Evolutionary conservation across 257 asterid species (phyloP).

Genomic region (Solanum pinnatisectum): DNA sequence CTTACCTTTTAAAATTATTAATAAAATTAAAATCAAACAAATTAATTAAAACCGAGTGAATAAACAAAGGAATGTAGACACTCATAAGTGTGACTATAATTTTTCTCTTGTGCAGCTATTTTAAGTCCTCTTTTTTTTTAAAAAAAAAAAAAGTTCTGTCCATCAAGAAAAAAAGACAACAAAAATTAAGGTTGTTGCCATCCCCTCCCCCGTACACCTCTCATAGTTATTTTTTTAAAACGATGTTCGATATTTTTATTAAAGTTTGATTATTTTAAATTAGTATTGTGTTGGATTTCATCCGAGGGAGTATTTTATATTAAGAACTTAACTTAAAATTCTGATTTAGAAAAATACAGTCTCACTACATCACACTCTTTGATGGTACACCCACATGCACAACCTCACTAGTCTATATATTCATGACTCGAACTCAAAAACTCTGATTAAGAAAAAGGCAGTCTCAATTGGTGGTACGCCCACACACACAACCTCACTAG

Average conservation of each 20-base stretch:
- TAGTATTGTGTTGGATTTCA: too few species aligned
- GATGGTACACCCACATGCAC: fast-evolving
- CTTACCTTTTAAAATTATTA: too few species aligned
- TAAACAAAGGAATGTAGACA: background rate
- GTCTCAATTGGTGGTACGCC: background rate
- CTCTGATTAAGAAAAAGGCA: too few species aligned
- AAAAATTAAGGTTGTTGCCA: background rate
- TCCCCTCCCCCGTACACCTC: background rate
- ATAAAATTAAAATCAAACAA: background rate
- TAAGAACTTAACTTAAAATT: too few species aligned
- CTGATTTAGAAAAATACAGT: background rate
- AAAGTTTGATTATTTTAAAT: too few species aligned
- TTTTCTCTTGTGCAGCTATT: background rate
- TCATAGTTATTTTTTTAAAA: background rate
- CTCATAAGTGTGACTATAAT: background rate
- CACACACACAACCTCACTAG: background rate
- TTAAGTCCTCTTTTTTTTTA: background rate
- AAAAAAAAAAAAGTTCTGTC: background rate
- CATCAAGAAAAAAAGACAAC: background rate
- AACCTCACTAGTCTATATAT: background rate
- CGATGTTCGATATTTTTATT: background rate
- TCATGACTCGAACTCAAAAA: too few species aligned
- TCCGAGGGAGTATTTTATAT: too few species aligned
- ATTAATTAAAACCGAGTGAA: background rate
- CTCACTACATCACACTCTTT: too few species aligned